phyloP scores from a whole-genome alignment of 2,329 filamentous ascomycete species.

The Arthrobotrys pseudoclavata region DNA sequence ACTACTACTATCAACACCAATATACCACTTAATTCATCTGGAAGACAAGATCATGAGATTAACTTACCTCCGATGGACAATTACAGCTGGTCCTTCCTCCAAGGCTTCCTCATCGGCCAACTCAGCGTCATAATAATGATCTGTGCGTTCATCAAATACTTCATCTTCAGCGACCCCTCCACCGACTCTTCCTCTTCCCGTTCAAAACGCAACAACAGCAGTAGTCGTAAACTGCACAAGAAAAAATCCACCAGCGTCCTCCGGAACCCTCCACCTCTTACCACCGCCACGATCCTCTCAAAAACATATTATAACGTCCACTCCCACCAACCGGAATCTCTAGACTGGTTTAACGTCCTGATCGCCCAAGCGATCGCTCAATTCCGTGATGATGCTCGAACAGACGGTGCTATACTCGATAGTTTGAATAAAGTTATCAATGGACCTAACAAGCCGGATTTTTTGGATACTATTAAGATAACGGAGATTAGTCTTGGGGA shows the following conservation, averaged over 20 bases:
- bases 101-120: conserved; percentile 92
- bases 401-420: conserved; percentile 88
- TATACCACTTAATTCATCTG: not conserved
- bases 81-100: conserved; percentile 85
- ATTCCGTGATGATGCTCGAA: conserved; percentile 89
- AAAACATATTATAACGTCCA: conserved; percentile 99
- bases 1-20: not conserved
- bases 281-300: conserved; percentile 91
- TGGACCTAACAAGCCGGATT: conserved; percentile 86
- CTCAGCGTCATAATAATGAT: conserved; percentile 91
- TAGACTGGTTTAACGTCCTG: conserved; percentile 99
- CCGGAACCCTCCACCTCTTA: conserved; percentile 79
- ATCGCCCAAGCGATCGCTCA: conserved; percentile 97
- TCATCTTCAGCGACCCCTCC: conserved; percentile 93
- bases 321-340: conserved; percentile 92
- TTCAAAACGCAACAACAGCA: conserved; percentile 64
- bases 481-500: conserved; percentile 95
- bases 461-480: conserved; percentile 86
- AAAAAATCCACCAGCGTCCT: conserved; percentile 79
- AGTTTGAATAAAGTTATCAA: conserved; percentile 89
- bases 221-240: conserved; percentile 70
- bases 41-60: conserved; percentile 8
- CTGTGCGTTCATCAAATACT: conserved; percentile 98
- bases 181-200: conserved; percentile 66
- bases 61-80: not conserved